These are phyloP conservation scores for Xylaria sp. DNA, from an alignment of 2,329 filamentous ascomycete species.

Conservation along the genomic window DNA sequence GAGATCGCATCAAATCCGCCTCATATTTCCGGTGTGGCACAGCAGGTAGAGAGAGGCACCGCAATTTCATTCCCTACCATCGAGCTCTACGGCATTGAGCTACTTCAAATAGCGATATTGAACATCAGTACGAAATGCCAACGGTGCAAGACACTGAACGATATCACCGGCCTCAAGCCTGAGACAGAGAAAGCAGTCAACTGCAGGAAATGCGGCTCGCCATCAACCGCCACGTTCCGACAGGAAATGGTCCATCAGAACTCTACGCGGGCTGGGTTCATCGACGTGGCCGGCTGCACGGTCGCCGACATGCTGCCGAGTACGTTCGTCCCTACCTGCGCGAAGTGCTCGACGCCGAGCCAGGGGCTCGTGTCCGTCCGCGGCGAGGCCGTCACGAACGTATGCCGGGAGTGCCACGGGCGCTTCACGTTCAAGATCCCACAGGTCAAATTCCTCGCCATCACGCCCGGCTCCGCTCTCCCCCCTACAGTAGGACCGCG, in stretches of 20 bases:
- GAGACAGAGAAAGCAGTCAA: constrained; percentile 61
- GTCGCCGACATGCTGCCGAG: constrained; percentile 82
- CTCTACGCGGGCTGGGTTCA: constrained; percentile 79
- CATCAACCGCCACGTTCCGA: constrained; percentile 67
- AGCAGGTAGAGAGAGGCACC: constrained; percentile 73
- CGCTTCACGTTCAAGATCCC: constrained; percentile 84
- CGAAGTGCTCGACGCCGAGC: constrained; percentile 76
- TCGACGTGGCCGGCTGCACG: constrained; percentile 80
- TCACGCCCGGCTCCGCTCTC: constrained; percentile 65
- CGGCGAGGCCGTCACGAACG: constrained; percentile 77
- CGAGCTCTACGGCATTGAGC: constrained; percentile 80
- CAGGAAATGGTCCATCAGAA: constrained; percentile 77
- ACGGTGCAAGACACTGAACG: constrained; percentile 78
- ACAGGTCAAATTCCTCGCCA: constrained; percentile 79
- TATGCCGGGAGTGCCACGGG: constrained; percentile 82
- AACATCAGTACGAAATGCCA: constrained; percentile 80
- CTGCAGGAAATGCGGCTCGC: constrained; percentile 69
- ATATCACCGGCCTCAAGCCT: constrained; percentile 73
- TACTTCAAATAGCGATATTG: constrained; percentile 75
- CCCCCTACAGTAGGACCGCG: constrained; percentile 56
- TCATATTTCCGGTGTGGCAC: constrained; percentile 49
- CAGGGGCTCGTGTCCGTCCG: constrained; percentile 77
- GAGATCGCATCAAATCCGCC: constrained; percentile 45
- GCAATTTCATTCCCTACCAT: constrained; percentile 81
- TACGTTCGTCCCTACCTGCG: constrained; percentile 82